Evolutionary conservation across 2,329 filamentous ascomycete species (phyloP).

Genomic region (Bipolaris bicolor): DNA sequence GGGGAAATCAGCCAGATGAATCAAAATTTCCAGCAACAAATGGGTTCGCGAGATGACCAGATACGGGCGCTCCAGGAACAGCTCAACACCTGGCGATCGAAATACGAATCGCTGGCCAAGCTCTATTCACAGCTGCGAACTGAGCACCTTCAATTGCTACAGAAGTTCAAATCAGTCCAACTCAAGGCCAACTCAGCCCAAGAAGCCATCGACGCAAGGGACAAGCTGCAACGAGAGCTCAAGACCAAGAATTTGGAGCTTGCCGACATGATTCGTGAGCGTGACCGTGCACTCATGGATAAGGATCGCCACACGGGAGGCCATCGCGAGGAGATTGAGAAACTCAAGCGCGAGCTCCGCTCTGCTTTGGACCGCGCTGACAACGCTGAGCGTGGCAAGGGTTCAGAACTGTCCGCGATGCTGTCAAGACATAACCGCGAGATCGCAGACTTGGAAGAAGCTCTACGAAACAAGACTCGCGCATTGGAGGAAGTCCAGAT

Average conservation of each 20-base stretch:
- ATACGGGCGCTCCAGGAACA: conserved; percentile 92
- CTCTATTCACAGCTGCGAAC: conserved; percentile 94
- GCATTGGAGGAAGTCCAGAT: conserved; percentile 82
- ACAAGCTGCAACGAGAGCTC: conserved; percentile 95
- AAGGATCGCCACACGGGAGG: conserved; percentile 85
- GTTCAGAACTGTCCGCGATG: conserved; percentile 92
- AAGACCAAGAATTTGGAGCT: conserved; percentile 99
- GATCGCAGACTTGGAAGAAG: conserved; percentile 95
- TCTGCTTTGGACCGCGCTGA: conserved; percentile 91
- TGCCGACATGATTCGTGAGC: conserved; percentile 97
- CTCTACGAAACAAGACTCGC: conserved; percentile 82
- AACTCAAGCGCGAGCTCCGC: conserved; percentile 89
- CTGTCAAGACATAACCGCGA: conserved; percentile 95
- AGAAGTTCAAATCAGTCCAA: conserved; percentile 96
- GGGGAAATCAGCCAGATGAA: conserved; percentile 83
- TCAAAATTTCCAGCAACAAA: conserved; percentile 82
- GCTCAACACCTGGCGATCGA: conserved; percentile 95
- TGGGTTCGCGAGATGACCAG: conserved; percentile 90
- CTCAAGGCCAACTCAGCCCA: conserved; percentile 96
- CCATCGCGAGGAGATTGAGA: conserved; percentile 92
- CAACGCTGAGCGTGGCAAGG: conserved; percentile 89
- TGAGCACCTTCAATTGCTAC: conserved; percentile 91
- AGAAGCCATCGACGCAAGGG: conserved; percentile 91
- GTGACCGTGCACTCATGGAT: conserved; percentile 91
- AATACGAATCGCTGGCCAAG: conserved; percentile 96